Evolutionary conservation across 129 eudicot genomes (phyloP).

Genomic region (Flaveria ramosissima): DNA sequence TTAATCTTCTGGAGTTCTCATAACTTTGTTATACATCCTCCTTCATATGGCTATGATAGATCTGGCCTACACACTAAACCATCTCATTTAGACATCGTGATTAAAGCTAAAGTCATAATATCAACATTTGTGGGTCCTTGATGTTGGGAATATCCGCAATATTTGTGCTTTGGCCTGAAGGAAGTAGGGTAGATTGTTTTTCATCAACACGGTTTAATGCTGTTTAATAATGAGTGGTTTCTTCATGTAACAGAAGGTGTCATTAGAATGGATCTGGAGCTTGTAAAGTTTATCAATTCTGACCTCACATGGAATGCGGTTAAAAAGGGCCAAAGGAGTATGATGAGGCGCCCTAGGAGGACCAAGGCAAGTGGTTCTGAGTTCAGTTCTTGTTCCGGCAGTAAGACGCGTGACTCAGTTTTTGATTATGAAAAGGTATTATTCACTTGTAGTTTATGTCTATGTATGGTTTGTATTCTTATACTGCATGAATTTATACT

Average conservation of each 20-base stretch:
- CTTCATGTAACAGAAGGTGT: slow-evolving; percentile 26
- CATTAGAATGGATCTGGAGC: slow-evolving; percentile 43
- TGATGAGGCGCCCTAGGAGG: slow-evolving; percentile 46
- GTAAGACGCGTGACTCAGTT: slow-evolving; percentile 42
- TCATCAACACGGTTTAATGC: neutral
- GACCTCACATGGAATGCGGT: slow-evolving; percentile 62
- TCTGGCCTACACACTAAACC: neutral
- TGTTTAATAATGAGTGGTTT: slow-evolving; percentile 20
- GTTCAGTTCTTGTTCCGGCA: slow-evolving; percentile 18
- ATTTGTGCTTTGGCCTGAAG: neutral
- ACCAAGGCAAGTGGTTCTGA: slow-evolving; percentile 32
- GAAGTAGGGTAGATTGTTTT: neutral
- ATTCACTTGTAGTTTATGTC: slow-evolving; percentile 7
- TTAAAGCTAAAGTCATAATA: slow-evolving; percentile 25
- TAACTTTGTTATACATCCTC: neutral
- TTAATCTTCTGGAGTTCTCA: slow-evolving; percentile 15
- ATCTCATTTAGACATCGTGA: slow-evolving; percentile 12
- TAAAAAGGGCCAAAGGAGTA: slow-evolving; percentile 58
- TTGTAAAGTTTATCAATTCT: slow-evolving; percentile 43
- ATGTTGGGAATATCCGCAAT: slow-evolving; percentile 27
- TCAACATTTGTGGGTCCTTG: slow-evolving; percentile 25
- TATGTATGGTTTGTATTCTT: neutral
- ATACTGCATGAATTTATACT: neutral
- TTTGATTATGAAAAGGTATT: slow-evolving; percentile 69
- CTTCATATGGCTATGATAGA: neutral